These are phyloP conservation scores for Fusarium equiseti DNA, from an alignment of 2,329 filamentous ascomycete species.

Conservation along the genomic window DNA sequence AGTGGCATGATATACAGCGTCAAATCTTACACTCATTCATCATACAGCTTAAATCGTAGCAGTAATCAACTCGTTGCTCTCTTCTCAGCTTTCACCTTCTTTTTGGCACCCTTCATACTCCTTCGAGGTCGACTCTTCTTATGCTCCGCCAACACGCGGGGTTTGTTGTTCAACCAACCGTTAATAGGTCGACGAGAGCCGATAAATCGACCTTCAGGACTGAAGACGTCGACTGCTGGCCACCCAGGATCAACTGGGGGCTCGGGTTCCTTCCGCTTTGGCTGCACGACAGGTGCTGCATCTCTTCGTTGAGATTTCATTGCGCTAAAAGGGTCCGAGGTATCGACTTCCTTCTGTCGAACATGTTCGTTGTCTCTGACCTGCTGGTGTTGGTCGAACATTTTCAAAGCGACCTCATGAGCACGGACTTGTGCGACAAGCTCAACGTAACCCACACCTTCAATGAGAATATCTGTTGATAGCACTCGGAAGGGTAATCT, in stretches of 20 bases:
- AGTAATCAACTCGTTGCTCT: constrained; percentile 37
- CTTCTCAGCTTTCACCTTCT: constrained; percentile 53
- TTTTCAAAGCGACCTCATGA: constrained; percentile 53
- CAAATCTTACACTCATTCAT: constrained; percentile 32
- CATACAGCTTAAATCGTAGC: constrained; percentile 19
- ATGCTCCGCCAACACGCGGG: constrained; percentile 61
- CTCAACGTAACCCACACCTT: constrained; percentile 95
- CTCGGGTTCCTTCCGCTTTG: constrained; percentile 24
- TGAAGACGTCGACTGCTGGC: constrained; percentile 86
- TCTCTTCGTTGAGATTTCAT: constrained; percentile 48
- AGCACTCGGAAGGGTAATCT: constrained; percentile 83
- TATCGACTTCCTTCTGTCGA: constrained; percentile 2
- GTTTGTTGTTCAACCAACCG: constrained; percentile 74
- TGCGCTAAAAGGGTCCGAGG: constrained; percentile 41
- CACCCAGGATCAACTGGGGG: constrained; percentile 57
- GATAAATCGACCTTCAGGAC: constrained; percentile 85
- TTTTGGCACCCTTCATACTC: constrained; percentile 75
- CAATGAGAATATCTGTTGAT: constrained; percentile 86
- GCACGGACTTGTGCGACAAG: constrained; percentile 83
- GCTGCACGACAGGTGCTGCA: background rate
- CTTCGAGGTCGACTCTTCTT: constrained; percentile 70
- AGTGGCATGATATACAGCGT: constrained; percentile 24
- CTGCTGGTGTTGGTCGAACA: constrained; percentile 10
- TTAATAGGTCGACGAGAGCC: constrained; percentile 75
- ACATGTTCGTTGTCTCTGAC: background rate